phyloP scores from a whole-genome alignment of 1,139 yeast genomes.

The Pichia norvegensis region DNA sequence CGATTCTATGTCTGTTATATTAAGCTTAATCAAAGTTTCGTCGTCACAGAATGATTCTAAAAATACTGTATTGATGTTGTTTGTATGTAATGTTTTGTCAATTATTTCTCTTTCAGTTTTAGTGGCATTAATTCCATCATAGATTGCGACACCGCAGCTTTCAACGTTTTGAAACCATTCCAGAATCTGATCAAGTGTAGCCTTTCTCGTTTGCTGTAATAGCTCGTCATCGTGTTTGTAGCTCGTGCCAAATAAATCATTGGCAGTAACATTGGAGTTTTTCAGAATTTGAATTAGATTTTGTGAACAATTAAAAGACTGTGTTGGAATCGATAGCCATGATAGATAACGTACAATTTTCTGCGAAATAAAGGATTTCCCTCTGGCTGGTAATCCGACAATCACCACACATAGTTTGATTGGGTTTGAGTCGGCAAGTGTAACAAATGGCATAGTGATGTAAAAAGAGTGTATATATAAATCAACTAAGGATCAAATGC shows the following conservation, averaged over 20 bases:
- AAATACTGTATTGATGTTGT: constrained; percentile 80
- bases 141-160: constrained; percentile 76
- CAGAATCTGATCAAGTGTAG: constrained; percentile 77
- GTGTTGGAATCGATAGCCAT: constrained; percentile 85
- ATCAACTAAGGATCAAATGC: not conserved
- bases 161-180: constrained; percentile 74
- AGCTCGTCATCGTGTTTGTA: constrained; percentile 36
- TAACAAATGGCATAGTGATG: constrained; percentile 56
- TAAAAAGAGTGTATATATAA: constrained; percentile 3
- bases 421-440: constrained; percentile 64
- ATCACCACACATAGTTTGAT: constrained; percentile 68
- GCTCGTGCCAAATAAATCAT: constrained; percentile 37
- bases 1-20: constrained; percentile 35
- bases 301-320: constrained; percentile 82
- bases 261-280: constrained; percentile 4
- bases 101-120: constrained; percentile 62
- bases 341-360: constrained; percentile 80
- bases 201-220: constrained; percentile 3
- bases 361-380: constrained; percentile 74
- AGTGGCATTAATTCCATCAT: constrained; percentile 85
- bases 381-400: constrained; percentile 71
- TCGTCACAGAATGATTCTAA: constrained; percentile 90
- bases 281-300: constrained; percentile 26
- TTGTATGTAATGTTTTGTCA: constrained; percentile 52
- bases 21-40: constrained; percentile 65